Evolutionary conservation across 2,329 filamentous ascomycete genomes (phyloP).

Genomic region (Myrmaecium sp.): DNA sequence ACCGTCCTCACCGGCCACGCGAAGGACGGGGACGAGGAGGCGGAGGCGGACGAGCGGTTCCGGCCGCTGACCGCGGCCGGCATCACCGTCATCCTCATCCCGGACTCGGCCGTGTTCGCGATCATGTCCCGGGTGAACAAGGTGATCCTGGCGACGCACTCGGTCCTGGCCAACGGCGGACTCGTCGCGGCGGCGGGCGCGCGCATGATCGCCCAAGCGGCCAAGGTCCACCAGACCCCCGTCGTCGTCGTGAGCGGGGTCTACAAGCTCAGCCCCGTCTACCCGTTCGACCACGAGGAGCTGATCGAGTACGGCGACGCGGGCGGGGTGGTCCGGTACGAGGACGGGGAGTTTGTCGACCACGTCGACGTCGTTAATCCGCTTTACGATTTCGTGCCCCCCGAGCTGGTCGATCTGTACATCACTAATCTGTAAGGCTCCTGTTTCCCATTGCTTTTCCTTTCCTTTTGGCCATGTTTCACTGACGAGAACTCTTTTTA

Average conservation of each 20-base stretch:
- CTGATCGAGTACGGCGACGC: conserved; percentile 79
- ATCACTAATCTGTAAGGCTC: conserved; percentile 69
- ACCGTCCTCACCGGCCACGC: conserved; percentile 38
- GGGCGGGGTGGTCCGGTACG: conserved; percentile 57
- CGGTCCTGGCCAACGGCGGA: conserved; percentile 75
- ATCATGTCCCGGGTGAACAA: conserved; percentile 95
- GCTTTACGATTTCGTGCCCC: conserved; percentile 65
- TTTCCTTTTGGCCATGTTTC: no score
- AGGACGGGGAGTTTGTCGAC: conserved; percentile 64
- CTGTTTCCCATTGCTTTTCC: no score
- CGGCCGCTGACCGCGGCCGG: conserved; percentile 66
- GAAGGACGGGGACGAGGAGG: conserved; percentile 26
- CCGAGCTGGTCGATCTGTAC: conserved; percentile 61
- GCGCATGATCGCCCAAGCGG: conserved; percentile 66
- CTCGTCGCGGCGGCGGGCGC: conserved; percentile 75
- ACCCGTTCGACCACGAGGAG: conserved; percentile 65
- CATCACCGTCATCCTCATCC: conserved; percentile 67
- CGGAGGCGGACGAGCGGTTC: conserved; percentile 40
- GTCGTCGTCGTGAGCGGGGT: conserved; percentile 82
- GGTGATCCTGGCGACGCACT: conserved; percentile 76
- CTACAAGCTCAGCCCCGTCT: conserved; percentile 85
- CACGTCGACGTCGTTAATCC: conserved; percentile 64
- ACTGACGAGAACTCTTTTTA: conserved; percentile 7
- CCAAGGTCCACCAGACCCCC: conserved; percentile 62
- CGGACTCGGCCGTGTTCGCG: conserved; percentile 73